Conservation (phyloP, 2,329 filamentous ascomycete genomes). For the Lasiodiplodia gonubiensis region DNA sequence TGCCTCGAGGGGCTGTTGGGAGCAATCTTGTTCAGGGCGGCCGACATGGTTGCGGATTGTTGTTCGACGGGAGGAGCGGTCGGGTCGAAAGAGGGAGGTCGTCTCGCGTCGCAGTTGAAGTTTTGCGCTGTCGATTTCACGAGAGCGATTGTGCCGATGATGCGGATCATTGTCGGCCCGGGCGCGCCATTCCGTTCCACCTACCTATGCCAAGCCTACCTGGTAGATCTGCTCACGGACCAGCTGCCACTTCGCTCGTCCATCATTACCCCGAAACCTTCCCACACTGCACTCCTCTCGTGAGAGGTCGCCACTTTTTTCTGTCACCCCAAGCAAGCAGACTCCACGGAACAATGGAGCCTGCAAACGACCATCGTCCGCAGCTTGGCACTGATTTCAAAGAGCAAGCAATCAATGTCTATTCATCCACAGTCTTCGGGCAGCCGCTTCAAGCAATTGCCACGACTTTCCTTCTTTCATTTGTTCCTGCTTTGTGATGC, state of each 20-base stretch:
- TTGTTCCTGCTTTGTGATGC: too few relatives aligned
- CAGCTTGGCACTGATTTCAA: too few relatives aligned
- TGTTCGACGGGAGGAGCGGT: constrained; percentile 27
- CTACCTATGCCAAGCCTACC: background rate
- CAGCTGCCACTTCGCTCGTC: background rate
- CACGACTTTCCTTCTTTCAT: too few relatives aligned
- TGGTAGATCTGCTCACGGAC: background rate
- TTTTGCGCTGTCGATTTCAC: constrained; percentile 21
- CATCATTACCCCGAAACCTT: too few relatives aligned
- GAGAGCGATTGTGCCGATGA: constrained; percentile 21
- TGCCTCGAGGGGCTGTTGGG: constrained; percentile 85
- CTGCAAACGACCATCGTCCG: too few relatives aligned
- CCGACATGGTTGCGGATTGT: constrained; percentile 40
- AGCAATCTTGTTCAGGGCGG: constrained; percentile 97
- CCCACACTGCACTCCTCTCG: too few relatives aligned
- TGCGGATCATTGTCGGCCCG: constrained; percentile 17
- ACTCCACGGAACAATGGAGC: too few relatives aligned
- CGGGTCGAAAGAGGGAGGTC: constrained; percentile 9
- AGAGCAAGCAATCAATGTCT: too few relatives aligned
- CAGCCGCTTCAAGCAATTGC: too few relatives aligned
- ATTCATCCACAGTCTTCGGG: too few relatives aligned
- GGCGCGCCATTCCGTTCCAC: background rate
- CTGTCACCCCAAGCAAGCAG: too few relatives aligned
- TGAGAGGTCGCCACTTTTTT: too few relatives aligned
- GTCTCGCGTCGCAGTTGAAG: constrained; percentile 28